Percentiles rank a stretch among this genome's conserved stretches.
Evolutionary conservation across 2,329 filamentous ascomycete species (phyloP).

Genomic region (Fusarium acutatum): DNA sequence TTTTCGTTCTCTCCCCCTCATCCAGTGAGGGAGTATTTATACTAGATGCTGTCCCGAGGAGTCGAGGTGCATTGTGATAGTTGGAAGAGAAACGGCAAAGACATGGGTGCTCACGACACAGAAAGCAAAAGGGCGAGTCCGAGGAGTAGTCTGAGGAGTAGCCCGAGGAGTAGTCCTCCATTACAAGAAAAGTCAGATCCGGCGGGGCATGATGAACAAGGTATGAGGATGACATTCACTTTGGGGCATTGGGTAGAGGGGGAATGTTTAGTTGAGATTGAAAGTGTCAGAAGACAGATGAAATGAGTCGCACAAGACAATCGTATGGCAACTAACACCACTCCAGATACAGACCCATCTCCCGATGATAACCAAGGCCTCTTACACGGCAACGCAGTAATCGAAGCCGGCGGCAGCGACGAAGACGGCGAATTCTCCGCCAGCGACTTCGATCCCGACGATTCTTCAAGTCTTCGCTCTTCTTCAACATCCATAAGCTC

Average conservation of each 20-base stretch:
- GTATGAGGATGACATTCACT: neutral
- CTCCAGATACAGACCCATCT: neutral
- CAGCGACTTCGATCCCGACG: slow-evolving; percentile 45
- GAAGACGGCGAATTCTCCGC: slow-evolving; percentile 48
- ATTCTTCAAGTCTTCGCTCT: slow-evolving; percentile 41
- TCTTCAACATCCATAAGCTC: slow-evolving; percentile 45
- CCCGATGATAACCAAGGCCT: slow-evolving; percentile 30
- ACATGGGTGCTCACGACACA: slow-evolving; percentile 10
- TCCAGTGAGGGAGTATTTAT: neutral
- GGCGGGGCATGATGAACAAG: slow-evolving; percentile 9
- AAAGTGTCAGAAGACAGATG: neutral
- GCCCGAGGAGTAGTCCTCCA: slow-evolving; percentile 3
- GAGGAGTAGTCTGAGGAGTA: slow-evolving; percentile 1
- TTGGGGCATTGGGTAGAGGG: neutral
- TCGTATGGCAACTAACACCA: neutral
- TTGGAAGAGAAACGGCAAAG: neutral
- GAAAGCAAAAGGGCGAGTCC: slow-evolving; percentile 3
- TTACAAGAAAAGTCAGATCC: neutral
- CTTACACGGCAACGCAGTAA: slow-evolving; percentile 41
- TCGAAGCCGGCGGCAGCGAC: slow-evolving; percentile 46
- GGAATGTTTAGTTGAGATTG: neutral
- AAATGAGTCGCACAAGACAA: neutral
- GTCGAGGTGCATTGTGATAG: neutral
- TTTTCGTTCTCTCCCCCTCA: neutral
- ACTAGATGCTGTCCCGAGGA: neutral